Base-by-base conservation (phyloP, 1,284 basidiomycete genomes). In the Anthracocystis walkeri region DNA sequence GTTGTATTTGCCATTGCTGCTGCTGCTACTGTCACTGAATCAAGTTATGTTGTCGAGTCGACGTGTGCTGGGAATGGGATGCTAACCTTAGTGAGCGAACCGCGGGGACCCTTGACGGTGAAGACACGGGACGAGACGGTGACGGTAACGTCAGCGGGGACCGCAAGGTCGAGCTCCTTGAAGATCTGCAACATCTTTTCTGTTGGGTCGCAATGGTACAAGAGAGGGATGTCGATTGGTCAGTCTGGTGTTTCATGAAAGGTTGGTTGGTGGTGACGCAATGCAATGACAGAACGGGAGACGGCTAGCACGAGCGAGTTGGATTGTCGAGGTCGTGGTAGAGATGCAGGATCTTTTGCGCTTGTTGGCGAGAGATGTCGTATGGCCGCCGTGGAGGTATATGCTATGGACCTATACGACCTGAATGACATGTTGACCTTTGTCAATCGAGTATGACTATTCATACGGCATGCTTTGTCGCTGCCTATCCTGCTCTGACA, bases 81-180 rank as follows among this genome's bases (percentile, higher is more conserved):
- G 62, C 83, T 68, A 68, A 84, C 83, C 83, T 85, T 85, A 67
- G 71, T 77, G 54, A 85, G 78, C 61, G 82, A 66, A 44, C 84
- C 84, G 20, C 84, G 80, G 52, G 84, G 84, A 62, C 84, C 84
- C 79, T 83, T 85, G 80, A 84, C 81, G 61, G 78, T 80, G 68
- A 81, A 75, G 64, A 80, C 62, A 54, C 84, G 82, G 40, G 84
- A 75, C 74, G 80, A 70, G 58, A 85, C 52, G 65, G 62, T 66
- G 73, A 84, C 77, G 65, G 71, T 40, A 50, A 84, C 78, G 58
- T 76, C 79, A 51, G 60, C 61, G 51, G 83, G 83, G 73, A 85
- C 78, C 52, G 67, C 77, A 53, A 85, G 79, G 66, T 85, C 84
- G 60, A 84, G 71, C 66, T 85, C 84, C 83, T 85, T 85, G 81